Evolutionary conservation across 2,329 filamentous ascomycete species (phyloP).

Genomic region (Aureobasidium sp.): DNA sequence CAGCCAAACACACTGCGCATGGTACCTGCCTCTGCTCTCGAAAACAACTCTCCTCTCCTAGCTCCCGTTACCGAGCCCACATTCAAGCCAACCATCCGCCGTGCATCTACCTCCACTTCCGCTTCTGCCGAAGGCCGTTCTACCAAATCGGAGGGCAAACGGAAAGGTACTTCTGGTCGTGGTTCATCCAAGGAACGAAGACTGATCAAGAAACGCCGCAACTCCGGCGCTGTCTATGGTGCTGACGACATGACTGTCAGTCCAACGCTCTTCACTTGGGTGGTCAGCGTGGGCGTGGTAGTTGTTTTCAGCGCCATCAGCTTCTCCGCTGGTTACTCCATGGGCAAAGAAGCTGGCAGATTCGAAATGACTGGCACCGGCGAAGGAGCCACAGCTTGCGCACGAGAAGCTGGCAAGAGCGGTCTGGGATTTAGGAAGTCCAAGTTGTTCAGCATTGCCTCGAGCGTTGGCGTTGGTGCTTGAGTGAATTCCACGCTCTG

Average conservation of each 20-base stretch:
- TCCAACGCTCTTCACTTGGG: constrained; percentile 57
- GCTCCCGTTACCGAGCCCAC: constrained; percentile 20
- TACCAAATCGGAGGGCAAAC: constrained; percentile 32
- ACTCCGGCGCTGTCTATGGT: constrained; percentile 15
- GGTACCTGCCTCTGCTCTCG: constrained; percentile 49
- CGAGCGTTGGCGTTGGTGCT: constrained; percentile 10
- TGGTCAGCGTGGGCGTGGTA: constrained; percentile 55
- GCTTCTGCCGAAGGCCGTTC: constrained; percentile 19
- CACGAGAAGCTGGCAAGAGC: constrained; percentile 23
- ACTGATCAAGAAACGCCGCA: constrained; percentile 35
- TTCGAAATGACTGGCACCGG: constrained; percentile 31
- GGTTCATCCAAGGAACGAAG: constrained; percentile 37
- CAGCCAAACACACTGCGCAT: constrained; percentile 48
- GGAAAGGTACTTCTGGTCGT: constrained; percentile 31
- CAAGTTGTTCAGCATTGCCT: constrained; percentile 16
- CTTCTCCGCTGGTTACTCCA: constrained; percentile 55
- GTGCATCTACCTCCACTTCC: constrained; percentile 23
- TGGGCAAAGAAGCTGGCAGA: constrained; percentile 50
- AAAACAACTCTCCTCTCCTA: constrained; percentile 17
- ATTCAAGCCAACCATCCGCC: constrained; percentile 28
- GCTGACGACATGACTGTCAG: constrained; percentile 30
- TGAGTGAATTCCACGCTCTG: not conserved
- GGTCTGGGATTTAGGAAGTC: constrained; percentile 25
- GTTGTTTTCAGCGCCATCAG: constrained; percentile 55
- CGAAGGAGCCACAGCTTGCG: constrained; percentile 20